Evolutionary conservation across 2,329 filamentous ascomycete species (phyloP), one percentile per base, ranked within the genome.

Genomic region (Knoxdaviesia capensis): DNA sequence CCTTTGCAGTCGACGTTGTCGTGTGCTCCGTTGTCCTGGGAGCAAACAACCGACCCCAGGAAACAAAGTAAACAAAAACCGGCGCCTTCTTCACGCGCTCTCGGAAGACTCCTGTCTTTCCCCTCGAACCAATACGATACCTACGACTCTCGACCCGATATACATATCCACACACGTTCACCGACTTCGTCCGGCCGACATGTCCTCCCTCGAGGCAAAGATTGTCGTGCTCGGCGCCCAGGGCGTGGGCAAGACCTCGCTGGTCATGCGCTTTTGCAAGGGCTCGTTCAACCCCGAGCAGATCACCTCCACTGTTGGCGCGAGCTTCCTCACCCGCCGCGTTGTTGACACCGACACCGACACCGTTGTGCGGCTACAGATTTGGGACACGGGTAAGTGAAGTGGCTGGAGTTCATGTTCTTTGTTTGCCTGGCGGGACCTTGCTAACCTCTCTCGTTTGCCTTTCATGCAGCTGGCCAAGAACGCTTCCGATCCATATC

Each of bases 401-500:
- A 11, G 6, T 38, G 20, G 34, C 38, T 20, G 20, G 20, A 20
- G 20, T 20, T 20, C 20, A 20, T 20, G 20, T 20, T 20, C 20
- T 3, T 20, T 20, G 2, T 20, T 20, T 20, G 20, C 20, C 40
- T 29, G 30, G 31, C 44, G 28, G 31, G 39, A 42, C 34, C 34
- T 20, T 31, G n/a, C 34, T 38, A n/a, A 41, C 34, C 47, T 48
- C 33, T 38, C 38, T 35, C 34, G 43, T 36, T 45, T 43, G 38
- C 33, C 43, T 32, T 38, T 36, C 34, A n/a, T 37, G 43, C 56
- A 66, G 76, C 88, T 44, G 88, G 88, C 46, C 88, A 98, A 56
- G 88, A 98, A 64, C 77, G 88, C 44, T 98, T 96, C 59, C 77
- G 88, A 51, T 87, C 81, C 47, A 96, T 98, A 53, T 92, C 85